Percentiles rank a stretch among this genome's conserved stretches.
Evolutionary conservation across 1,284 basidiomycete species (phyloP).

Genomic region (Pulveroboletus sp.): DNA sequence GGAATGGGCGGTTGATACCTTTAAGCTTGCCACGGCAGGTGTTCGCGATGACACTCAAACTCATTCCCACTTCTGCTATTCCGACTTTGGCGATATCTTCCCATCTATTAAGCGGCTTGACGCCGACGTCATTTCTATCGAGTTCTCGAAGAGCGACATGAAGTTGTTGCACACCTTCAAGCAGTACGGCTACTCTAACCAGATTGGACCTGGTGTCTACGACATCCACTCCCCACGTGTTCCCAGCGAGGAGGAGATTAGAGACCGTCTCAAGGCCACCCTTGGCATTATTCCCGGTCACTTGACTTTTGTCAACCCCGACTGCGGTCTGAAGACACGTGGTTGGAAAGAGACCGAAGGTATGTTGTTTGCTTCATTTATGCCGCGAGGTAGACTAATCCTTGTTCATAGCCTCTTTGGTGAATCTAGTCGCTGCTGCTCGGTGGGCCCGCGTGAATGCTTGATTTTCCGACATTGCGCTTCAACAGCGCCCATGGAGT

Average conservation of each 20-base stretch:
- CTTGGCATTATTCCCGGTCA: constrained; percentile 75
- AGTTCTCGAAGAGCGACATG: constrained; percentile 97
- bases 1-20: constrained; percentile 96
- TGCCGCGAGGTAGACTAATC: constrained; percentile 7
- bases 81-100: constrained; percentile 98
- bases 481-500: constrained; percentile 81
- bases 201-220: constrained; percentile 98
- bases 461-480: constrained; percentile 62
- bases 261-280: constrained; percentile 87
- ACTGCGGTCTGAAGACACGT: constrained; percentile 91
- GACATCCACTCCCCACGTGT: constrained; percentile 99
- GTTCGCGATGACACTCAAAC: constrained; percentile 91
- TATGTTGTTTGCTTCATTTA: constrained; percentile 12
- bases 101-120: constrained; percentile 95
- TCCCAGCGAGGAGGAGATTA: constrained; percentile 91
- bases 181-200: constrained; percentile 94
- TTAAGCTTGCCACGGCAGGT: constrained; percentile 94
- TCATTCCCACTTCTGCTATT: constrained; percentile 98
- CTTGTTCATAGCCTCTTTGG: constrained; percentile 54
- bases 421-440: constrained; percentile 88
- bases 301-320: constrained; percentile 92
- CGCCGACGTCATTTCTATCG: constrained; percentile 99
- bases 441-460: constrained; percentile 84
- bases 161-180: constrained; percentile 96
- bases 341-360: constrained; percentile 94